Conservation (phyloP, 768 basidiomycete genomes). For the Leccinellum albellum region DNA sequence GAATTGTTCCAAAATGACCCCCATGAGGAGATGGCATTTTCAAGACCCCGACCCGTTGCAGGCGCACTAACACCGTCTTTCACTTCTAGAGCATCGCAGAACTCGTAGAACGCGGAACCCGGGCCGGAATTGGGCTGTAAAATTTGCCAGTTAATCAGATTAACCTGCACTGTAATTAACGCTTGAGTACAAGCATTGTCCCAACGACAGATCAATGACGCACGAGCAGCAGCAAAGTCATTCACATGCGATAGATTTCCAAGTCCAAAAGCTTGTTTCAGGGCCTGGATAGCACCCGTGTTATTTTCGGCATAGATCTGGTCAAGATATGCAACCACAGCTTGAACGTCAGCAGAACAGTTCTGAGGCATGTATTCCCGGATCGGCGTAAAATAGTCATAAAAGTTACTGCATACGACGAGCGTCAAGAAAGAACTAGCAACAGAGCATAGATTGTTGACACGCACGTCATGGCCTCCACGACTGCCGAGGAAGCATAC, state of each 20-base stretch:
- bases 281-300: conserved; percentile 41
- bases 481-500: conserved; percentile 46
- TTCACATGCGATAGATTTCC: conserved; percentile 55
- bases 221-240: conserved; percentile 59
- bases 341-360: conserved; percentile 69
- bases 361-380: conserved; percentile 65
- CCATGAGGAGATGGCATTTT: conserved; percentile 60
- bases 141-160: conserved; percentile 64
- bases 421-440: neutral
- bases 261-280: conserved; percentile 62
- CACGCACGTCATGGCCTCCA: conserved; percentile 41
- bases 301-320: conserved; percentile 46
- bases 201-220: conserved; percentile 11
- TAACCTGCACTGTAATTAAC: conserved; percentile 42
- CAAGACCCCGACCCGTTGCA: conserved; percentile 55
- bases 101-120: conserved; percentile 35
- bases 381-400: conserved; percentile 66
- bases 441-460: neutral
- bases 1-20: conserved; percentile 50
- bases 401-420: conserved; percentile 14
- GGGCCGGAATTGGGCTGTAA: conserved; percentile 50
- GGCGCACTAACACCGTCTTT: conserved; percentile 40
- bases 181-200: conserved; percentile 11
- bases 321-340: conserved; percentile 61
- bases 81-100: conserved; percentile 39